Base-by-base conservation (phyloP, 768 basidiomycete genomes). In the Harrya chromipes region DNA sequence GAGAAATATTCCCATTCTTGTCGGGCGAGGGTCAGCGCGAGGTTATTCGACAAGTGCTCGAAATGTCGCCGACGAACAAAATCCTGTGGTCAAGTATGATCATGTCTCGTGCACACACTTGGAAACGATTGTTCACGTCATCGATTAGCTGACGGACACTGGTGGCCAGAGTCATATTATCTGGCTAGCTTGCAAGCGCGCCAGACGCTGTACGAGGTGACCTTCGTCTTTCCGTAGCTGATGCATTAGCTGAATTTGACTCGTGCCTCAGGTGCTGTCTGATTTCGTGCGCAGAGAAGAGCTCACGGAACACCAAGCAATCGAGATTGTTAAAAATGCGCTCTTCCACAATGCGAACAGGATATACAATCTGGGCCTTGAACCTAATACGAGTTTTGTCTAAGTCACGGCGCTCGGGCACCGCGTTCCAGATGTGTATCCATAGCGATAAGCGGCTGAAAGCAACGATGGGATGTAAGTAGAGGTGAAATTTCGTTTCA, bases 161-260 rank as follows among this genome's bases (percentile, higher is more conserved):
- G 83, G 79, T 89, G 85, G 81, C 89, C 88, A 4, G 89, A 90
- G 61, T 76, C 79, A 0, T 91, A 78, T 58, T 89, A 88, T 62
- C 72, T 90, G 12, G 85, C 80, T 4, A 76, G 73, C 6, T 39
- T 77, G 1, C 89, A 90, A 68, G 80, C 84, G 4, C 76, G 89
- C 23, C 62, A 79, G 35, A 81, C 75, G 0, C 66, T 91, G 27
- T 85, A 72, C 51, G 72, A 80, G 52, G 87, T 85, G 50, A 71
- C 50, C 8, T 20, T 7, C 36, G 12, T 41, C 13, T 21, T 38
- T 4, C 31, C 16, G 3, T 17, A 19, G 14, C 12, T 38, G 26
- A 23, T 17, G 11, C 29, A 20, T 39, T 52, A 78, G 80, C 80
- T 40, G 84, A 89, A 14, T 57, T 82, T 79, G 9, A 81, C 82